These are phyloP conservation scores for Picea engelmannii DNA, from an alignment of 83 land plant species.

Conservation along the genomic window DNA sequence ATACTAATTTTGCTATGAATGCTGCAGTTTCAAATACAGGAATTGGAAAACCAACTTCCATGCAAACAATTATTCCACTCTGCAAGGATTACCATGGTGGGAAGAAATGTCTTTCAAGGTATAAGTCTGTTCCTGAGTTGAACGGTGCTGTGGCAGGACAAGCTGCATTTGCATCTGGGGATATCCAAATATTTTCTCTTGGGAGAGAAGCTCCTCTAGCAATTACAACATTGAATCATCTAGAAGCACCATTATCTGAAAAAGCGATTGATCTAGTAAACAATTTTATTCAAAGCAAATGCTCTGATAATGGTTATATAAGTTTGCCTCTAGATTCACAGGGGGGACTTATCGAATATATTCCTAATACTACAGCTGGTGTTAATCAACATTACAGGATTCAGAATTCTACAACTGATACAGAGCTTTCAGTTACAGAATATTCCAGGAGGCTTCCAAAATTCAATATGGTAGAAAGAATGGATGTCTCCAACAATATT, in stretches of 20 bases:
- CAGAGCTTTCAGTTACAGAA: neutral
- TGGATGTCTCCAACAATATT: neutral
- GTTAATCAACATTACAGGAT: neutral
- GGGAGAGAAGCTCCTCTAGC: no score
- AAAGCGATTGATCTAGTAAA: neutral
- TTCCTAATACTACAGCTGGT: neutral
- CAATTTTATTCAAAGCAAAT: neutral
- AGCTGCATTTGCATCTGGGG: no score
- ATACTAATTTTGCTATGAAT: neutral
- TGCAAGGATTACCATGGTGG: no score
- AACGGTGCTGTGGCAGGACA: no score
- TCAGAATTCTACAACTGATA: neutral
- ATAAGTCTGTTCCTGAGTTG: no score
- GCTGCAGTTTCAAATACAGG: no score
- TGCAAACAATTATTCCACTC: no score
- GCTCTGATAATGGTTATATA: constrained; percentile 8
- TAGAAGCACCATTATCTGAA: neutral
- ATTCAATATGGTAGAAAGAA: constrained; percentile 9
- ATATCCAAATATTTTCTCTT: no score
- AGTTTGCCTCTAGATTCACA: neutral
- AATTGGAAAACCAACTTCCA: no score
- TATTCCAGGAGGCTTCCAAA: neutral
- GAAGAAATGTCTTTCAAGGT: no score
- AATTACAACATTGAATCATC: no score
- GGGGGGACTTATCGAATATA: neutral